Base-by-base conservation (phyloP, 768 basidiomycete genomes). In the Russula griseocarnosa region DNA sequence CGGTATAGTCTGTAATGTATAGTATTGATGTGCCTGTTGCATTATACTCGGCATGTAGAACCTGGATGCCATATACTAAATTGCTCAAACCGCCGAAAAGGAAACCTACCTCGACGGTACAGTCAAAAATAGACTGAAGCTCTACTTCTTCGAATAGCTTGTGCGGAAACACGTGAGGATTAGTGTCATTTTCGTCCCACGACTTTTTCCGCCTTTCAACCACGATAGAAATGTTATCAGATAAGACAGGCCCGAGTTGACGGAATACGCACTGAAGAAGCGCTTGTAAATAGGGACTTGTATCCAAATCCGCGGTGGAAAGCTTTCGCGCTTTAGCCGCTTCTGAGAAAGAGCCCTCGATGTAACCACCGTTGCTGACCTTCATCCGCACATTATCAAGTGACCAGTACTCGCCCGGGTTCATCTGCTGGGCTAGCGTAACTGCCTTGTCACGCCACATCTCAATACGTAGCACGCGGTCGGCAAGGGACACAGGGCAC, bases 351-450 rank as follows among this genome's bases (percentile, higher is more conserved):
- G 62, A 61, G 5, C 66, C 68, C 44, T 69, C 62, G 28, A 67
- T 40, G 36, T 61, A 61, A 10, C 68, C 68, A 5, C 22, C 28
- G 14, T 13, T 47, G 42, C 58, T 55, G 30, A 61, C 16, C 36
- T 65, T 67, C 62, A 69, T 61, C 18, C 68, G 58, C 22, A 67
- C 68, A 28, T 69, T 69, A 26, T 66, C 58, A 18, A 69, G 54
- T 9, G 60, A 58, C 66, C 66, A 69, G 38, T 61, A 64, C 14
- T 69, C 68, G 66, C 68, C 68, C 42, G 68, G 62, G n/a, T 61
- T 61, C 68, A 69, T 69, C 16, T 28, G 47, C 59, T 56, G 46
- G 9, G 46, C 66, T 3, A 69, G 52, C 4, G 42, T 28, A 14
- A 58, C 66, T 22, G 68, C 68, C 34, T 61, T 40, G 16, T 28